Conservation (phyloP, 352 stramenopile species). For the Pythium utonaiense region DNA sequence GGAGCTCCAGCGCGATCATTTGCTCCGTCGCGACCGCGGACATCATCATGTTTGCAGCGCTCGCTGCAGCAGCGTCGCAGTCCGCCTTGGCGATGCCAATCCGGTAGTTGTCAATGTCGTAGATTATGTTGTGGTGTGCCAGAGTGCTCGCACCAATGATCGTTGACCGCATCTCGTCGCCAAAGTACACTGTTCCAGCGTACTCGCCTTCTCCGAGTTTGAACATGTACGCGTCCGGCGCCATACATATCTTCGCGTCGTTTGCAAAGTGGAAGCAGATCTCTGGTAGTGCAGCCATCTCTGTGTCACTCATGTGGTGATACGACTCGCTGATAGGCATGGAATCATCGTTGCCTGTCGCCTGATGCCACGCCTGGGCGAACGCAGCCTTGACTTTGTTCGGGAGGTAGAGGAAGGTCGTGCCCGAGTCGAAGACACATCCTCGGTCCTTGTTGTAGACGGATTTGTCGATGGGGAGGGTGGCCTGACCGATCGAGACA, state of each 20-base stretch:
- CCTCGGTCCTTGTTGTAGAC: slow-evolving; percentile 64
- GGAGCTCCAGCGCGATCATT: slow-evolving; percentile 45
- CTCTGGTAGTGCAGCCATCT: slow-evolving; percentile 33
- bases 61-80: slow-evolving; percentile 31
- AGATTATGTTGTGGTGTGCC: slow-evolving; percentile 72
- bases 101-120: slow-evolving; percentile 69
- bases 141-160: slow-evolving; percentile 72
- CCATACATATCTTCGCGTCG: slow-evolving; percentile 48
- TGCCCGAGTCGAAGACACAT: slow-evolving; percentile 77
- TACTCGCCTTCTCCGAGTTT: slow-evolving; percentile 33
- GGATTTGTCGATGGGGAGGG: slow-evolving; percentile 29
- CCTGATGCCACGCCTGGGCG: slow-evolving; percentile 40
- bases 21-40: slow-evolving; percentile 7
- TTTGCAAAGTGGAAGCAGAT: slow-evolving; percentile 77
- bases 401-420: slow-evolving; percentile 77
- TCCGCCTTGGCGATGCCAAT: slow-evolving; percentile 57
- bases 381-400: slow-evolving; percentile 34
- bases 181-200: slow-evolving; percentile 69
- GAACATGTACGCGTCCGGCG: slow-evolving; percentile 48
- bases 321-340: slow-evolving; percentile 45
- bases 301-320: slow-evolving; percentile 28
- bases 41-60: background rate
- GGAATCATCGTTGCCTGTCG: slow-evolving; percentile 34
- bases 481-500: slow-evolving; percentile 36
- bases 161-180: slow-evolving; percentile 50